These are phyloP conservation scores for Senna siamea DNA, from an alignment of 306 rosid genomes.

Conservation along the genomic window DNA sequence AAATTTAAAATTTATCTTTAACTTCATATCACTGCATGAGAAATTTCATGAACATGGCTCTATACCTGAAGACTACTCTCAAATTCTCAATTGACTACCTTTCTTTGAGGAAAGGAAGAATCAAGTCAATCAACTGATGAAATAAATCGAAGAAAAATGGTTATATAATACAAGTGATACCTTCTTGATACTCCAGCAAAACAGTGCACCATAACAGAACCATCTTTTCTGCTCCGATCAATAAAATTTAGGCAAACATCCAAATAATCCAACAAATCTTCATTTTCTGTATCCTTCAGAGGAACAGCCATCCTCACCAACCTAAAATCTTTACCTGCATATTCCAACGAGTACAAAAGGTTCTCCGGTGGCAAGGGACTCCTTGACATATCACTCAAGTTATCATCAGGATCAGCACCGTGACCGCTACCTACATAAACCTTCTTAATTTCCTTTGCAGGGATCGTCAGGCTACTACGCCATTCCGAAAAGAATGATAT, in stretches of 20 bases:
- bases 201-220: conserved; percentile 90
- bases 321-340: conserved; percentile 81
- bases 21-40: too few species aligned
- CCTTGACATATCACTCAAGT: conserved; percentile 41
- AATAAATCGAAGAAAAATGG: not conserved
- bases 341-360: conserved; percentile 71
- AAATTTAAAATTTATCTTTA: not conserved
- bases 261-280: conserved; percentile 77
- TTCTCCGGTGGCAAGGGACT: conserved; percentile 59
- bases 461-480: conserved; percentile 58
- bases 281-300: conserved; percentile 79
- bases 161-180: conserved; percentile 39
- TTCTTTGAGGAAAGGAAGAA: not conserved
- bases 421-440: conserved; percentile 52
- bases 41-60: not conserved
- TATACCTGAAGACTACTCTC: not conserved
- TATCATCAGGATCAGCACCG: conserved; percentile 43
- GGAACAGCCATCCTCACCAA: conserved; percentile 89
- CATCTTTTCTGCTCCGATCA: conserved; percentile 74
- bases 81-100: not conserved
- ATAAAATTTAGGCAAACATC: conserved; percentile 84
- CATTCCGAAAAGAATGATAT: conserved; percentile 83
- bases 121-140: not conserved
- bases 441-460: conserved; percentile 64
- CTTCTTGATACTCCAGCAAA: conserved; percentile 99